A percentile compares a stretch with the other conserved stretches of the same genome.
These are phyloP conservation scores for Penicillium sp. DNA, from an alignment of 2,329 filamentous ascomycete genomes.

Conservation along the genomic window DNA sequence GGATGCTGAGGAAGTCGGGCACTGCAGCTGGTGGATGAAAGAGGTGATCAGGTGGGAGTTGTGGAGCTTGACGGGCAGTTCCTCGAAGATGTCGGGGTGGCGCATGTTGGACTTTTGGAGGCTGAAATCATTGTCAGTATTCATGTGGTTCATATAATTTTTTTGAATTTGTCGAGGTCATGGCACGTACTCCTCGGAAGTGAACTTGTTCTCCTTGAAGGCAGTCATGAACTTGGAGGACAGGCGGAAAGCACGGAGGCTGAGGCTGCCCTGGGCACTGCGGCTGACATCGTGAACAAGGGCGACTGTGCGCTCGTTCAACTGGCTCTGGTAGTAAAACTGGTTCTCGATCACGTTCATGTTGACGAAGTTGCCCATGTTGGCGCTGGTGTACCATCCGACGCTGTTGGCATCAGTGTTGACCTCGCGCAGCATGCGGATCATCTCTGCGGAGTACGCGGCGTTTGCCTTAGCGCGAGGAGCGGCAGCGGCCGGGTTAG, in stretches of 20 bases:
- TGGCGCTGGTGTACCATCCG: conserved; percentile 97
- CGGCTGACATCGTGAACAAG: conserved; percentile 94
- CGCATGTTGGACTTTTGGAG: conserved; percentile 91
- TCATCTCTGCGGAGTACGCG: conserved; percentile 92
- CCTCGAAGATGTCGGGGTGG: conserved; percentile 89
- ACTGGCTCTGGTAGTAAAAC: conserved; percentile 90
- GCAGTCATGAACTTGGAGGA: conserved; percentile 84
- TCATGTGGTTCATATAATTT: neutral
- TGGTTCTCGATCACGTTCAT: conserved; percentile 96
- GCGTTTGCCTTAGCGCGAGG: conserved; percentile 89
- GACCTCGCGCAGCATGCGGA: conserved; percentile 92
- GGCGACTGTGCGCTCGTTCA: conserved; percentile 81
- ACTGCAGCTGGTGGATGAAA: conserved; percentile 88
- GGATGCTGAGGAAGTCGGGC: conserved; percentile 63
- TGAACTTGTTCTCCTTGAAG: conserved; percentile 97
- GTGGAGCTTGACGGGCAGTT: conserved; percentile 85
- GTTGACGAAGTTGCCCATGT: conserved; percentile 98
- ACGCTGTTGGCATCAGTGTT: conserved; percentile 98
- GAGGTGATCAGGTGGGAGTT: conserved; percentile 97
- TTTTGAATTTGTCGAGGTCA: neutral
- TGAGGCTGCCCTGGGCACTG: conserved; percentile 87
- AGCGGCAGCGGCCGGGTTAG: conserved; percentile 77
- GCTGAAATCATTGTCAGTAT: conserved; percentile 51
- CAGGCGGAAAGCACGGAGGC: conserved; percentile 85
- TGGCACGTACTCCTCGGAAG: conserved; percentile 78